These are phyloP conservation scores for Eleusine coracana DNA, from an alignment of 176 grass and related monocot species.

Conservation along the genomic window DNA sequence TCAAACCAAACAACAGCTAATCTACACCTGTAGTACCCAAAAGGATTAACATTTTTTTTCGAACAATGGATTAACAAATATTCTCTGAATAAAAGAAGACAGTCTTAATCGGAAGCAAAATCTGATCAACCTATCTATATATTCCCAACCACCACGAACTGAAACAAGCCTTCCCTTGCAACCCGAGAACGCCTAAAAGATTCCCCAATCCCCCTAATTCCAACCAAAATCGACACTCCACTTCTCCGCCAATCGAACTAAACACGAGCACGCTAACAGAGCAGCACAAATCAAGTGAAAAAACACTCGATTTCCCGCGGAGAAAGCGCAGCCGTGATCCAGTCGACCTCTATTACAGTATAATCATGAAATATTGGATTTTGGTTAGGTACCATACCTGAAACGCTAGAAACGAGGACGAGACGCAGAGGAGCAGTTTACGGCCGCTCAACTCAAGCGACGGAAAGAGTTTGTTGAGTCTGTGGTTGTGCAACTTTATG, in stretches of 20 bases:
- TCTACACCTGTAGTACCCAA: neutral
- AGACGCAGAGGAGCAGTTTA: neutral
- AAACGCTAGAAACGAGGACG: neutral
- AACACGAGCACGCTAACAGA: neutral
- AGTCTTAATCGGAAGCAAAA: neutral
- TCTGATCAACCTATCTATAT: neutral
- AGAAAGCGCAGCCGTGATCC: neutral
- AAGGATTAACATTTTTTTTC: neutral
- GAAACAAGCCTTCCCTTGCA: neutral
- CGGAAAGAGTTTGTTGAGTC: neutral
- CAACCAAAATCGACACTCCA: neutral
- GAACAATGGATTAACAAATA: neutral
- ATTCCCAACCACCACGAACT: slow-evolving; percentile 8
- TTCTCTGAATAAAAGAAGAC: neutral
- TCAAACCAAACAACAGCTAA: neutral
- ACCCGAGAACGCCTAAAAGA: neutral
- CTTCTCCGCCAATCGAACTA: slow-evolving; percentile 7
- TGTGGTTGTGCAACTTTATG: slow-evolving; percentile 11
- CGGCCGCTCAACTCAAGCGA: slow-evolving; percentile 16
- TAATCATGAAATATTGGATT: neutral
- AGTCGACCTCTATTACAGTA: neutral
- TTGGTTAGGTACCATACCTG: slow-evolving; percentile 9
- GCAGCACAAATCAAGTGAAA: neutral
- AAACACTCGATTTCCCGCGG: neutral
- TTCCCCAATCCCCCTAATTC: neutral